Percentiles rank a stretch among this genome's conserved stretches.
phyloP scores from a whole-genome alignment of 75 land plant genomes.

The Pinus albicaulis region DNA sequence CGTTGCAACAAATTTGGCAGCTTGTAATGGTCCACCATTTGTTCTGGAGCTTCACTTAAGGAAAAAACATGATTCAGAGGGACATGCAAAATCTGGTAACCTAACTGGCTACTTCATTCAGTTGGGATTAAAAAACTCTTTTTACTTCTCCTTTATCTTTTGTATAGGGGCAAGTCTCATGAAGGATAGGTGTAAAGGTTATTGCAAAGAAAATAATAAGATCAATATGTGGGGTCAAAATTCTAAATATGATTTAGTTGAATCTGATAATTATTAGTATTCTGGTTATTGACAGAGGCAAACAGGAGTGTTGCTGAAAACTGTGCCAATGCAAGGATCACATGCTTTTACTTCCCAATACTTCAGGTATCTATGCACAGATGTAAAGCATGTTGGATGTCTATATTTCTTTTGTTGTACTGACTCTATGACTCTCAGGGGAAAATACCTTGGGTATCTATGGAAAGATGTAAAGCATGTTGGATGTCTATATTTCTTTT shows the following conservation, averaged over 20 bases:
- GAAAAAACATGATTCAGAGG: not conserved
- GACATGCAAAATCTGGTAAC: slow-evolving; percentile 10
- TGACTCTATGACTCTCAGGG: not conserved
- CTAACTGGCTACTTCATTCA: not conserved
- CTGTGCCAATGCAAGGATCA: slow-evolving; percentile 60
- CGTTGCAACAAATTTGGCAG: slow-evolving; percentile 54
- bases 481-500: not conserved
- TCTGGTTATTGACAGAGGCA: slow-evolving; percentile 15
- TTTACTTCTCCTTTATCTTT: too few relatives aligned
- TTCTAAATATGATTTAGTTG: not conserved
- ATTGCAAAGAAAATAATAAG: not conserved
- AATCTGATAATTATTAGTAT: not conserved
- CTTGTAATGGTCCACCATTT: slow-evolving; percentile 70
- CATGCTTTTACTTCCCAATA: slow-evolving; percentile 70
- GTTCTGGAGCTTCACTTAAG: slow-evolving; percentile 36
- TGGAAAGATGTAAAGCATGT: not conserved
- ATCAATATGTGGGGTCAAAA: not conserved
- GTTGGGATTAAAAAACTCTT: not conserved
- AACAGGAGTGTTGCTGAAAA: not conserved
- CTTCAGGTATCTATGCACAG: slow-evolving; percentile 28
- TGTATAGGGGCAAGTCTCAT: too few relatives aligned
- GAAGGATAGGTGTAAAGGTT: too few relatives aligned
- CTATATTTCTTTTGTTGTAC: slow-evolving; percentile 1
- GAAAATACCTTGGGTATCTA: slow-evolving; percentile 34
- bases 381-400: not conserved